Conservation (phyloP, 2,329 filamentous ascomycete genomes). For the Colletotrichum nymphaeae region DNA sequence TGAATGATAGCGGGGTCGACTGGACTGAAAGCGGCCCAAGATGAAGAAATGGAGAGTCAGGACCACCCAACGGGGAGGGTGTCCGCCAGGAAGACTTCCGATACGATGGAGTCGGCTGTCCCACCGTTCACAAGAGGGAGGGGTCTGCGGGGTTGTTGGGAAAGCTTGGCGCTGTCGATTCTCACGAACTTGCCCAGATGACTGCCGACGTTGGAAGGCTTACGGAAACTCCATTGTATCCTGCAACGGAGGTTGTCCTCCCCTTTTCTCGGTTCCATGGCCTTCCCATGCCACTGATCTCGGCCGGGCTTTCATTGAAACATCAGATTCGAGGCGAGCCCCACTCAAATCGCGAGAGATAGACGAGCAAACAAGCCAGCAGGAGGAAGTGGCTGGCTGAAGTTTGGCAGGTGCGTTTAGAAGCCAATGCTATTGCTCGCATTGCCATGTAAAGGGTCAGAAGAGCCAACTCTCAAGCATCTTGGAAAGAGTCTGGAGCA, state of each 20-base stretch:
- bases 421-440: not conserved
- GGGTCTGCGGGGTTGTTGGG: conserved; percentile 23
- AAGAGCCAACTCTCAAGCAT: not conserved
- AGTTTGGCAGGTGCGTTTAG: not conserved
- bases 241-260: not conserved
- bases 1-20: not conserved
- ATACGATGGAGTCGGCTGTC: conserved; percentile 22
- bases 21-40: conserved; percentile 21
- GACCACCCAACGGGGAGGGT: conserved; percentile 3
- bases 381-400: not conserved
- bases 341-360: not conserved
- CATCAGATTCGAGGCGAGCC: not conserved
- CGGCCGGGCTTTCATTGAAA: not conserved
- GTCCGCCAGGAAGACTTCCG: conserved; percentile 32
- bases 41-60: not conserved
- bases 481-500: not conserved
- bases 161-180: conserved; percentile 29
- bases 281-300: not conserved
- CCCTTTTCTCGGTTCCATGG: not conserved
- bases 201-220: not conserved
- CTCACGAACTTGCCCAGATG: not conserved
- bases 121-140: conserved; percentile 23
- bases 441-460: not conserved
- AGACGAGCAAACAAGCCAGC: not conserved
- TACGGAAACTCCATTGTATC: not conserved